Evolutionary conservation across 2,329 filamentous ascomycete genomes (phyloP).

Genomic region (Rhinocladiella similis): DNA sequence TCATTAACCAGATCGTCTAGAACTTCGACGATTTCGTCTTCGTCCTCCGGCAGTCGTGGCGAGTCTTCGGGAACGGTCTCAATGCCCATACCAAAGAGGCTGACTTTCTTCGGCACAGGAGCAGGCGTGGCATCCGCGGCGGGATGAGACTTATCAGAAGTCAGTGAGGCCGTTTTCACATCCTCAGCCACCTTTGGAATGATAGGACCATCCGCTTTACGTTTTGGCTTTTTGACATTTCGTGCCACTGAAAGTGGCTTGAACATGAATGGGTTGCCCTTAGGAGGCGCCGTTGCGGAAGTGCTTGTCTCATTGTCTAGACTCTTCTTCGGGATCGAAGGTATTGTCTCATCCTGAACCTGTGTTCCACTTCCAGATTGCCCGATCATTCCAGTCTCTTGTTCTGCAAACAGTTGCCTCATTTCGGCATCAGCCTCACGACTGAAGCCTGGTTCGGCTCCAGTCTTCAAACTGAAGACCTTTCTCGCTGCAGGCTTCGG

Average conservation of each 20-base stretch:
- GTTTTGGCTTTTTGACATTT: constrained; percentile 69
- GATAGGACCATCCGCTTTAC: constrained; percentile 44
- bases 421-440: constrained; percentile 54
- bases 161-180: not conserved
- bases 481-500: constrained; percentile 48
- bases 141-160: not conserved
- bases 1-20: constrained; percentile 34
- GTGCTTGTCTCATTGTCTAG: constrained; percentile 49
- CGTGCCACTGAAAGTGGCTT: constrained; percentile 82
- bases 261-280: constrained; percentile 83
- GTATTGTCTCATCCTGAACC: constrained; percentile 18
- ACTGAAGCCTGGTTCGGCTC: constrained; percentile 77
- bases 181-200: not conserved
- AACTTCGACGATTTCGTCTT: constrained; percentile 40
- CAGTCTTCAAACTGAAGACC: constrained; percentile 76
- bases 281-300: constrained; percentile 53
- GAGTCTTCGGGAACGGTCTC: constrained; percentile 9
- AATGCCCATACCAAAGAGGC: constrained; percentile 39
- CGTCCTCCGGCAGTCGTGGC: constrained; percentile 6
- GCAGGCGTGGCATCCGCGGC: constrained; percentile 13
- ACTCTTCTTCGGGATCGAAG: constrained; percentile 31
- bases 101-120: constrained; percentile 44
- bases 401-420: constrained; percentile 36
- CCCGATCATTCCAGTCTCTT: constrained; percentile 33
- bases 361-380: constrained; percentile 9